phyloP scores from a whole-genome alignment of 176 grass and related monocot genomes.

The Aechmea fasciata region DNA sequence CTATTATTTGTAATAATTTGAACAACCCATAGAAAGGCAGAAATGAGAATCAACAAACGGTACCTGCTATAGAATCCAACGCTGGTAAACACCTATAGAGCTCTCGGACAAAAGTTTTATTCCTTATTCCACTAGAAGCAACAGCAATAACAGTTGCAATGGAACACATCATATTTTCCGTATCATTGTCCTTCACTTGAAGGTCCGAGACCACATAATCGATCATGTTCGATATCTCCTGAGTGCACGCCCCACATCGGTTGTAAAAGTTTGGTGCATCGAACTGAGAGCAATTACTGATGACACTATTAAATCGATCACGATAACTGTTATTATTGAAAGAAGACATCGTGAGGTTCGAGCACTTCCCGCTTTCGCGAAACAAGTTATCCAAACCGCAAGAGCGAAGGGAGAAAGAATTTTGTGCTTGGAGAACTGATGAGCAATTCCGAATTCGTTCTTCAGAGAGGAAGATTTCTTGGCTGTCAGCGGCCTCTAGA shows the following conservation, averaged over 20 bases:
- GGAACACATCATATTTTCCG: neutral
- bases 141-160: neutral
- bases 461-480: too few species aligned
- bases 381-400: neutral
- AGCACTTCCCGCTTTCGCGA: neutral
- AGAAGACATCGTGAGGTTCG: neutral
- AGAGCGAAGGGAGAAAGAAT: neutral
- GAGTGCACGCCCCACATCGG: neutral
- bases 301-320: neutral
- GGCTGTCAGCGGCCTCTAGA: too few species aligned
- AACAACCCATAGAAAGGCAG: too few species aligned
- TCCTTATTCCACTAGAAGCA: neutral
- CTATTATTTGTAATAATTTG: too few species aligned
- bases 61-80: conserved; percentile 1
- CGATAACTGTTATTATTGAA: neutral
- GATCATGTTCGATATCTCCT: neutral
- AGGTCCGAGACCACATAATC: neutral
- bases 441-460: too few species aligned
- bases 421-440: too few species aligned
- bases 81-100: conserved; percentile 3
- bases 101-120: neutral
- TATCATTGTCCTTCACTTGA: neutral
- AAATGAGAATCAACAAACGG: neutral
- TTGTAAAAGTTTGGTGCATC: neutral
- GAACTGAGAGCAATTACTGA: neutral